phyloP scores from a whole-genome alignment of 2,329 filamentous ascomycete species.

The Aaosphaeria arxii region DNA sequence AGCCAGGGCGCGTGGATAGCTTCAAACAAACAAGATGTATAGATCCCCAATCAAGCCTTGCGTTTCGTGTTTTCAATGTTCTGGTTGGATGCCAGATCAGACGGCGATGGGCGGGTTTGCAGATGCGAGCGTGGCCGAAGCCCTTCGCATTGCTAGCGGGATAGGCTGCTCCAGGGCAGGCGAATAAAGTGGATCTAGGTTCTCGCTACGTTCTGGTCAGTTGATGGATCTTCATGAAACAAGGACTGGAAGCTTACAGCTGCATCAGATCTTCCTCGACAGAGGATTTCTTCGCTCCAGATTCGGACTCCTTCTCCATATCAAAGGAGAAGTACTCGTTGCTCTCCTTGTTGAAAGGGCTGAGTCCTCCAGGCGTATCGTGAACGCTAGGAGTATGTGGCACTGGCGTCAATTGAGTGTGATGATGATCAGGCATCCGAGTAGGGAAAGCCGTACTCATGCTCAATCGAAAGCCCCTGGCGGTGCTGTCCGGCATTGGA shows the following conservation, averaged over 20 bases:
- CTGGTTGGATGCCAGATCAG: no score
- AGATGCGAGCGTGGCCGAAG: conserved; percentile 16
- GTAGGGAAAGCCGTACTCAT: conserved; percentile 39
- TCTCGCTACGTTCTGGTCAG: conserved; percentile 15
- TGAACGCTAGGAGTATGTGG: conserved; percentile 40
- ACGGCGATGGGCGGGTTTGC: background rate
- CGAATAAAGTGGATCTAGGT: conserved; percentile 26
- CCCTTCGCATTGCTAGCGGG: conserved; percentile 16
- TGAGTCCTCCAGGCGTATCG: conserved; percentile 19
- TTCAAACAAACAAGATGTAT: no score
- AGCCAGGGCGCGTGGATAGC: no score
- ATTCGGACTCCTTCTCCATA: conserved; percentile 14
- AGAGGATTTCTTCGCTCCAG: conserved; percentile 8
- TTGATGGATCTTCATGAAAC: background rate
- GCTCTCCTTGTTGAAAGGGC: conserved; percentile 37
- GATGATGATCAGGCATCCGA: conserved; percentile 32
- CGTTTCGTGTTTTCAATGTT: no score
- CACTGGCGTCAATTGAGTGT: conserved; percentile 36
- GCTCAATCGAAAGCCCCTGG: conserved; percentile 22
- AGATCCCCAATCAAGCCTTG: no score
- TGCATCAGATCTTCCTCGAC: conserved; percentile 20
- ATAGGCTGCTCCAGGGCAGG: conserved; percentile 14
- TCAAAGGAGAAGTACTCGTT: conserved; percentile 28
- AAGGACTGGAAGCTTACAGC: conserved; percentile 14
- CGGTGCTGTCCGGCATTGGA: conserved; percentile 27